Percentiles rank a stretch among this genome's conserved stretches.
phyloP scores from a whole-genome alignment of 2,329 filamentous ascomycete genomes.

The Cercospora janseana region DNA sequence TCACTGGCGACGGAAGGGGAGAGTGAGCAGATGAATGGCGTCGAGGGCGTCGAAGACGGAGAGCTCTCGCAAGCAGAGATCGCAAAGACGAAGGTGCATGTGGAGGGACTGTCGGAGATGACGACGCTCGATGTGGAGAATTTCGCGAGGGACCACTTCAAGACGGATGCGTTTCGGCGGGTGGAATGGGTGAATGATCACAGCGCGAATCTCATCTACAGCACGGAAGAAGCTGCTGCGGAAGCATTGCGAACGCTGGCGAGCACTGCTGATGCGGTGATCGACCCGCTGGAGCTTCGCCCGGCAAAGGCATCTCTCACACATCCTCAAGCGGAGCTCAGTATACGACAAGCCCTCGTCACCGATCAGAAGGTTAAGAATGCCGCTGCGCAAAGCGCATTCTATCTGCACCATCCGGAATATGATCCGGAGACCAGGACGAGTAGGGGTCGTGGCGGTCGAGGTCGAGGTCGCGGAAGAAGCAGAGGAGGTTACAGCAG shows the following conservation, averaged over 20 bases:
- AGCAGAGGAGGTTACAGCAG: constrained; percentile 56
- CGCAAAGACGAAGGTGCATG: constrained; percentile 68
- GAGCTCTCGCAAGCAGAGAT: constrained; percentile 34
- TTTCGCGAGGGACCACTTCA: constrained; percentile 65
- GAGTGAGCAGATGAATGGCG: constrained; percentile 30
- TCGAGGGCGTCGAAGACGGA: constrained; percentile 36
- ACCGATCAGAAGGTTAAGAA: constrained; percentile 77
- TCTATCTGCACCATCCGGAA: constrained; percentile 89
- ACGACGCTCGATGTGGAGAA: constrained; percentile 75
- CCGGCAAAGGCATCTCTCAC: constrained; percentile 64
- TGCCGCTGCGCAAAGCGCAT: constrained; percentile 78
- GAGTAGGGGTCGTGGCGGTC: constrained; percentile 45
- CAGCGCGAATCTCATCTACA: constrained; percentile 82
- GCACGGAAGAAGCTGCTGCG: constrained; percentile 52
- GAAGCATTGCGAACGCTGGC: constrained; percentile 55
- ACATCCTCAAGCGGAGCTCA: constrained; percentile 67
- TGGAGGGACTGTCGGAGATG: constrained; percentile 78
- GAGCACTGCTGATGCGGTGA: constrained; percentile 23
- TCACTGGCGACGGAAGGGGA: constrained; percentile 23
- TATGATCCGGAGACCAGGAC: constrained; percentile 73
- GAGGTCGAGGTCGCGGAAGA: constrained; percentile 40
- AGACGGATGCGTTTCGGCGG: constrained; percentile 54
- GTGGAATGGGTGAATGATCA: constrained; percentile 96
- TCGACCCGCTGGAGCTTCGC: constrained; percentile 57
- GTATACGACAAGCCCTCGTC: constrained; percentile 69